These are phyloP conservation scores for Tylopilus sp. DNA, from an alignment of 1,284 basidiomycete species.

Conservation along the genomic window DNA sequence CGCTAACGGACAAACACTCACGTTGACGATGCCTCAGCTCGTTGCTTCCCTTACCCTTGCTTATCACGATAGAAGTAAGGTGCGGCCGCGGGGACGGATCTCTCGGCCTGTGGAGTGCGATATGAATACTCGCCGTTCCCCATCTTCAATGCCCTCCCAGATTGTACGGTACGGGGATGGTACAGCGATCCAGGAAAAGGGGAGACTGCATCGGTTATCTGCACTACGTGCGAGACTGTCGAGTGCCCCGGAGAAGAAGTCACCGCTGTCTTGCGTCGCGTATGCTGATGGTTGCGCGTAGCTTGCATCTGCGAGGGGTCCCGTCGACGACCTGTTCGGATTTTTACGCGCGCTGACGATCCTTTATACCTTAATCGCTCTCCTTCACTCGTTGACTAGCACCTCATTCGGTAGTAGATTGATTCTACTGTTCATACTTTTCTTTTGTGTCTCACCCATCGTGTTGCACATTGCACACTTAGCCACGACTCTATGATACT, in stretches of 20 bases:
- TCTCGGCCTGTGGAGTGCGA: constrained; percentile 1
- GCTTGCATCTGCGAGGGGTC: background rate
- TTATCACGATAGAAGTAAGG: constrained; percentile 23
- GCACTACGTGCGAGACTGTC: constrained; percentile 11
- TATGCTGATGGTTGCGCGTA: constrained; percentile 23
- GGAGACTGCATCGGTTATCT: background rate
- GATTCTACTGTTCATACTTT: constrained; percentile 26
- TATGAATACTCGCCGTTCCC: constrained; percentile 12
- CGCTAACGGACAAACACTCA: constrained; percentile 9
- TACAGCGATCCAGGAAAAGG: constrained; percentile 2
- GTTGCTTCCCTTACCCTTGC: constrained; percentile 32
- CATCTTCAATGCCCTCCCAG: constrained; percentile 1
- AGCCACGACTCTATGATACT: constrained; percentile 24
- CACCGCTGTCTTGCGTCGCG: constrained; percentile 25
- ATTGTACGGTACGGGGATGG: constrained; percentile 3
- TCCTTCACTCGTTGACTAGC: constrained; percentile 10
- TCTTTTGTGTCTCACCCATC: background rate
- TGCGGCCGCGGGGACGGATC: constrained; percentile 21
- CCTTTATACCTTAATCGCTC: constrained; percentile 11
- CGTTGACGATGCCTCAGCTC: constrained; percentile 32
- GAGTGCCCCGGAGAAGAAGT: constrained; percentile 20
- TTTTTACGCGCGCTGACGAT: background rate
- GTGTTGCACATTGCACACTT: constrained; percentile 1
- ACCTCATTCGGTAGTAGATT: constrained; percentile 21
- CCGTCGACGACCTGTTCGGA: background rate